A percentile compares a stretch with the other conserved stretches of the same genome.
Conservation (phyloP, 208 protist species). For the Trypanosoma vivax region DNA sequence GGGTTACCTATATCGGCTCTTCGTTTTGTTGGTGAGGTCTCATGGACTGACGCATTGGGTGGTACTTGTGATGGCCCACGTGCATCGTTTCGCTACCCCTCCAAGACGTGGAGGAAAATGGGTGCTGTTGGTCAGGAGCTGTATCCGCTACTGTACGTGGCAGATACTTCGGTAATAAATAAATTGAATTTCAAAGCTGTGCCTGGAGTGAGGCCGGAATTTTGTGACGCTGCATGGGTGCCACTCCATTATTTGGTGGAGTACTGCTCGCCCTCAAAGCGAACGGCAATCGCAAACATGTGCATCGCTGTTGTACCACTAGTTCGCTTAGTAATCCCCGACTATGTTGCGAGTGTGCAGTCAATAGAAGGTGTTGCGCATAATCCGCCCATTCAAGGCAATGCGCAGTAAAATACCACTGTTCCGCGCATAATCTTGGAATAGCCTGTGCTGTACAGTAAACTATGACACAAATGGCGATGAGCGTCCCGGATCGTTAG, state of each 20-base stretch:
- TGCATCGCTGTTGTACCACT: slow-evolving; percentile 19
- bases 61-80: neutral
- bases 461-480: too few species aligned
- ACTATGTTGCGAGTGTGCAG: too few species aligned
- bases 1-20: slow-evolving; percentile 17
- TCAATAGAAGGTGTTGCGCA: too few species aligned
- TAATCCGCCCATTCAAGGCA: too few species aligned
- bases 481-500: too few species aligned
- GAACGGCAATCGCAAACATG: slow-evolving; percentile 22
- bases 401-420: too few species aligned
- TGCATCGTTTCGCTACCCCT: slow-evolving; percentile 30
- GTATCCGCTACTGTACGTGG: slow-evolving; percentile 36
- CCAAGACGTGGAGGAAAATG: slow-evolving; percentile 35
- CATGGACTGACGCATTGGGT: neutral
- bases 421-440: too few species aligned
- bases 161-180: slow-evolving; percentile 6
- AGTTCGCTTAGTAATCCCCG: neutral
- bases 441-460: too few species aligned
- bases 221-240: slow-evolving; percentile 27
- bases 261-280: slow-evolving; percentile 25
- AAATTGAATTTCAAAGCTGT: slow-evolving; percentile 5
- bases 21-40: slow-evolving; percentile 21
- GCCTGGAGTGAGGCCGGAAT: slow-evolving; percentile 9
- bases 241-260: slow-evolving; percentile 18
- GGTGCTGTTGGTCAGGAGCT: slow-evolving; percentile 42